A percentile compares a stretch with the other conserved stretches of the same genome.
phyloP scores from a whole-genome alignment of 1,139 yeast genomes.

The Blastobotrys buckinghamii region DNA sequence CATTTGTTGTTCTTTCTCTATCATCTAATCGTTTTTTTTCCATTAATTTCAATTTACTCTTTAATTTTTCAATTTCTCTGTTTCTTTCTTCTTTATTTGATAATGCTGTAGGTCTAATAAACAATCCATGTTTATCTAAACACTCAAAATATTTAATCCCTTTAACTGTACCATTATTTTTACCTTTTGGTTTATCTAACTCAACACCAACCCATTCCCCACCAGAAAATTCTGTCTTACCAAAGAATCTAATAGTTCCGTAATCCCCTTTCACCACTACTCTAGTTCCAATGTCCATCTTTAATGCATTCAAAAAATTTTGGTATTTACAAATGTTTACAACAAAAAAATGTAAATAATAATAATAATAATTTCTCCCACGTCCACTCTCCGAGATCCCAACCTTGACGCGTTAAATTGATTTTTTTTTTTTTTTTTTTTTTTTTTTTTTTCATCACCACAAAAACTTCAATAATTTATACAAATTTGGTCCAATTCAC shows the following conservation, averaged over 20 bases:
- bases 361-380: too few relatives aligned
- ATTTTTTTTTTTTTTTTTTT: background rate
- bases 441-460: background rate
- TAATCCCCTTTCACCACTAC: conserved; percentile 22
- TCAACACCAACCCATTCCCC: conserved; percentile 79
- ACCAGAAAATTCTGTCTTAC: conserved; percentile 45
- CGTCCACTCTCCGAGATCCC: too few relatives aligned
- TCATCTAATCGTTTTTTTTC: conserved; percentile 31
- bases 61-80: conserved; percentile 28
- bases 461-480: background rate
- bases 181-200: conserved; percentile 57
- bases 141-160: conserved; percentile 60
- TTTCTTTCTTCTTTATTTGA: conserved; percentile 6
- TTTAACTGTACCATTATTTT: conserved; percentile 70
- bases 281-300: conserved; percentile 19
- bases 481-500: background rate
- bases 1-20: conserved; percentile 24
- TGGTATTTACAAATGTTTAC: too few relatives aligned
- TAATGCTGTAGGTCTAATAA: conserved; percentile 27
- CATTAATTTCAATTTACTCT: conserved; percentile 28
- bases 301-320: too few relatives aligned
- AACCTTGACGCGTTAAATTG: background rate
- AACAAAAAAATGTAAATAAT: too few relatives aligned
- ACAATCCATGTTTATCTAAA: conserved; percentile 42
- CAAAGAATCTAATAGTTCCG: conserved; percentile 35